Base-by-base conservation (phyloP, 176 grass and related monocot genomes). In the Aegilops tauschii region DNA sequence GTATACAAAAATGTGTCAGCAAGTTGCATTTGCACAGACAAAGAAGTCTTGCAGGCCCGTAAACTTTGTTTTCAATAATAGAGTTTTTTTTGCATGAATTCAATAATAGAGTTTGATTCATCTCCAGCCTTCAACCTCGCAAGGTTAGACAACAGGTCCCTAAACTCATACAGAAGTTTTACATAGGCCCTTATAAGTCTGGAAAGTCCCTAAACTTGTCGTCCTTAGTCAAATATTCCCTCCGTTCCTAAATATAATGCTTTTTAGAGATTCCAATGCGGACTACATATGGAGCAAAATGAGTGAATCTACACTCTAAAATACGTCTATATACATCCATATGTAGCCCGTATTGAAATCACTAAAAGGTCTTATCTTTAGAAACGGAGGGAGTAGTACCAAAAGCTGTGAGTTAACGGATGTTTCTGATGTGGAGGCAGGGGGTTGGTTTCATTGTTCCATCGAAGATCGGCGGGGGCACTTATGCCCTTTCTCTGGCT, bases 1-100 rank as follows among this genome's bases (percentile, higher is more conserved):
- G 23, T 83, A 18, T 37, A 92, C 69, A 81, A 49, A 65, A 85
- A 82, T 69, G 6, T 45, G 68, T 88, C 47, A 83, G 73, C 10
- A 78, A 54, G 63, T 79, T 77, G 77, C 65, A 70, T 17, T 69
- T 84, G 62, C 14, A 29, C 32, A 78, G 36, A 77, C 10, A 83
- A 79, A 59, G 42, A 52, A 82, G 28, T 17, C 40, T 13, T 27
- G 34, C 77, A 61, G 50, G 36, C 65, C 36, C 78, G 11, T 70
- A 70, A 39, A 70, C 32, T 18, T 32, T 21, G 56, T 36, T 69
- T 11, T 9, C 16, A 39, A 21, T 70, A 70, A n/a, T 37, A 70
- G 67, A 18, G 18, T 37, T 69, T 70, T 44, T 44, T 44, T 12
- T 11, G 40, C 42, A 0, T 44, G 42, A 44, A 44, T 37, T 20